phyloP scores from a whole-genome alignment of 495 filamentous ascomycete genomes.

The Echria macrotheca region DNA sequence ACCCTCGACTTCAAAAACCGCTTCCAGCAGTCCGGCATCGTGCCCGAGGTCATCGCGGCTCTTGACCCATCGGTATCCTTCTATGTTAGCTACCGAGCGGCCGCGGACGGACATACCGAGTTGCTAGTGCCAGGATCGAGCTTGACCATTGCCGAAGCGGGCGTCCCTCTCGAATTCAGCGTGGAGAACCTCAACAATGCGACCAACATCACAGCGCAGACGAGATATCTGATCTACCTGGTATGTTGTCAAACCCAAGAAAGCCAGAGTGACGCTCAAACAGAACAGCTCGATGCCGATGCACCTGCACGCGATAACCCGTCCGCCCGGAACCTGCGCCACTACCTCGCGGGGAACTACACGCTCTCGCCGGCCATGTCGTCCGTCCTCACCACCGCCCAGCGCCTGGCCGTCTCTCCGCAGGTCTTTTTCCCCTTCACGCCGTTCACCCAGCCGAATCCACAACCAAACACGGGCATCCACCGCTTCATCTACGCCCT shows the following conservation, averaged over 20 bases:
- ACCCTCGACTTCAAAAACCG: constrained; percentile 22
- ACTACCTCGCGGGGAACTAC: constrained; percentile 26
- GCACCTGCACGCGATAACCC: constrained; percentile 19
- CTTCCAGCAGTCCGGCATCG: constrained; percentile 21
- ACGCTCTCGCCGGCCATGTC: constrained; percentile 13
- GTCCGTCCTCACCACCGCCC: constrained; percentile 17
- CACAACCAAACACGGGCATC: constrained; percentile 16
- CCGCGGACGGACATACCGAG: constrained; percentile 13
- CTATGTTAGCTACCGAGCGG: constrained; percentile 18
- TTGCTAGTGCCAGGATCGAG: constrained; percentile 16
- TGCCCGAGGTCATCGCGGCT: constrained; percentile 23
- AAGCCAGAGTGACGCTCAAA: background rate
- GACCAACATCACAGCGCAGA: constrained; percentile 16
- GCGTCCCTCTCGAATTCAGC: constrained; percentile 20
- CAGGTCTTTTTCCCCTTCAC: constrained; percentile 19
- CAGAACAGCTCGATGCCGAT: constrained; percentile 23
- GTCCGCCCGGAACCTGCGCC: constrained; percentile 19
- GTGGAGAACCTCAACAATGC: constrained; percentile 26
- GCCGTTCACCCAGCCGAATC: constrained; percentile 14
- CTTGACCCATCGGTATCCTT: constrained; percentile 25
- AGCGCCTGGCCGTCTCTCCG: constrained; percentile 15
- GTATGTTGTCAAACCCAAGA: background rate
- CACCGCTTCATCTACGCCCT: constrained; percentile 25
- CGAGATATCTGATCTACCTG: constrained; percentile 23
- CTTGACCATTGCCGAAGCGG: constrained; percentile 15